Base-by-base conservation (phyloP, 2,329 filamentous ascomycete genomes). In the Fusarium sp. region DNA sequence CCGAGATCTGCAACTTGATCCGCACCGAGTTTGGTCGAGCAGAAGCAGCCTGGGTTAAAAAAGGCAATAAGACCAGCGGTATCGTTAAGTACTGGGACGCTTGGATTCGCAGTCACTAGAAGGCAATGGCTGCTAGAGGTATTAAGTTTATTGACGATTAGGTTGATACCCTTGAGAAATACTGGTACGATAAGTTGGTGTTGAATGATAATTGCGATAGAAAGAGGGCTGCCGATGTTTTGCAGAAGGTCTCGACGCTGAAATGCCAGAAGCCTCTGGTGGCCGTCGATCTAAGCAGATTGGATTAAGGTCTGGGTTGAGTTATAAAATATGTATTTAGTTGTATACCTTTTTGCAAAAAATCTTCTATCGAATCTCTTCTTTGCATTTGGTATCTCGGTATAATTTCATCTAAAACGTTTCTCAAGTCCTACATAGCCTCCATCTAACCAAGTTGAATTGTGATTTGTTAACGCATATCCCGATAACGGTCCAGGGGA, bases 161-260 rank as follows among this genome's bases (percentile, higher is more conserved):
- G 33, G 45, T 57, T 41, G 37, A 57, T 47, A 57, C 26, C 18
- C 30, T 57, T 6, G 45, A 57, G 37, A 13, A 49, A 37, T 57
- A 37, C 45, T 57, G 54, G 54, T 33, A 57, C 38, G 45, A 57
- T 18, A 50, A 50, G 45, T 47, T 44, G 37, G 44, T 57, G 10
- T 57, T 37, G n/a, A 34, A 50, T 49, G 45, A 50, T 41, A 45
- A 57, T 34, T 57, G 54, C 45, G 54, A 57, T 15, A 51, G 52
- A 42, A 36, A 55, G 52, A 46, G 41, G 38, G 52, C 52, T 26
- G 38, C 30, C 33, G 23, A 55, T 41, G 52, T 55, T 34, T 44
- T 55, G 52, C 33, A 46, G 33, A 26, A 55, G 31, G 52, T 55
- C 38, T 34, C 41, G 41, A 26, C 36, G 41, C 52, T 55, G 30